A percentile compares a stretch with the other conserved stretches of the same genome.
These are phyloP conservation scores for Neonectria punicea DNA, from an alignment of 2,329 filamentous ascomycete genomes.

Conservation along the genomic window DNA sequence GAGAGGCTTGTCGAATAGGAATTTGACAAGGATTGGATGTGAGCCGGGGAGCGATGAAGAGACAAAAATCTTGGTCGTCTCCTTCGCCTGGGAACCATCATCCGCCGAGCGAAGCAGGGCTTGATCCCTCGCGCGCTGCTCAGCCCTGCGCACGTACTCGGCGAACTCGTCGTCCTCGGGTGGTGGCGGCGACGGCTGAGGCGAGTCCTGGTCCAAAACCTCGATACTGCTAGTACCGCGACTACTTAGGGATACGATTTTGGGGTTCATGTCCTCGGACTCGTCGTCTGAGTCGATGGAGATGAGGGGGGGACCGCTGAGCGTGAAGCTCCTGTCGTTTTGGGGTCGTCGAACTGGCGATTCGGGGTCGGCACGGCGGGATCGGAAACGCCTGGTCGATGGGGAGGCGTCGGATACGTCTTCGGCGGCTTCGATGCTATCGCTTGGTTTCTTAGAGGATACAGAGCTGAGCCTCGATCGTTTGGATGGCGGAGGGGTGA, in stretches of 20 bases:
- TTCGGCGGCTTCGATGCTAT: constrained; percentile 27
- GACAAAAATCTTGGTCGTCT: constrained; percentile 55
- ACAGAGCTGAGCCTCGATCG: constrained; percentile 45
- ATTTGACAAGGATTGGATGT: constrained; percentile 62
- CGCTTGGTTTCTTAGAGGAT: constrained; percentile 31
- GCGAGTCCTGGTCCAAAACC: constrained; percentile 13
- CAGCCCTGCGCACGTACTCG: constrained; percentile 58
- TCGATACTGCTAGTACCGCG: constrained; percentile 30
- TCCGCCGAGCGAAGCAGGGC: constrained; percentile 33
- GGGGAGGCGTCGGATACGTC: constrained; percentile 36
- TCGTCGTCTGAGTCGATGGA: constrained; percentile 48
- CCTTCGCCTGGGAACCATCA: constrained; percentile 33
- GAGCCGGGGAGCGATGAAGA: constrained; percentile 72
- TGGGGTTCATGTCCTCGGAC: constrained; percentile 17
- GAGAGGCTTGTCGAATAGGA: constrained; percentile 74
- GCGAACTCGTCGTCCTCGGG: constrained; percentile 55
- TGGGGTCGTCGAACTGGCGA: constrained; percentile 24
- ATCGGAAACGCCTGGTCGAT: constrained; percentile 31
- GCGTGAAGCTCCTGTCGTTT: constrained; percentile 3
- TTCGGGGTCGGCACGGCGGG: constrained; percentile 8
- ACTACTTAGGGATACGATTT: neutral
- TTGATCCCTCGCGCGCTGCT: constrained; percentile 43
- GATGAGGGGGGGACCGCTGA: constrained; percentile 37
- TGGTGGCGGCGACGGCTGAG: constrained; percentile 18
- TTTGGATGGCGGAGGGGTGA: constrained; percentile 53